Base-by-base conservation (phyloP, 805 yeast genomes). In the Lipomyces chichibuensis region DNA sequence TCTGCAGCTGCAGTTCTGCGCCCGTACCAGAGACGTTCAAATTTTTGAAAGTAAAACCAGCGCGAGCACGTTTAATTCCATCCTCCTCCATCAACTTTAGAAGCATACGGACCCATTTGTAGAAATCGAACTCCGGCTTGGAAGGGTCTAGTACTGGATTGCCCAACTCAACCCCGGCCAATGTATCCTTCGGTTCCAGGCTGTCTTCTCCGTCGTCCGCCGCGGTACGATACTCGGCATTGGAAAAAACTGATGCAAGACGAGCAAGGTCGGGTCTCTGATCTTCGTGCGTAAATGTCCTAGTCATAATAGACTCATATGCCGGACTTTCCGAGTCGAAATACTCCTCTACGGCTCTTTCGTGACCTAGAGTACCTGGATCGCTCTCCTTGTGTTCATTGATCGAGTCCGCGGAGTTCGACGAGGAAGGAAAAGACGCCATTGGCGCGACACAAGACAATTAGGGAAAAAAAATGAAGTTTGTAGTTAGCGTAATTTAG, bases 231-330 rank as follows among this genome's bases (percentile, higher is more conserved):
- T 49, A 49, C 53, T n/a, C 53, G 53, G 53, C 53, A 49, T 27
- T 49, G 7, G 53, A 49, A 17, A 49, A 49, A 1, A 0, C 53
- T 49, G 53, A 49, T 49, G 53, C 53, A 49, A 49, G 53, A 49
- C 53, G 53, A 49, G 27, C 53, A 49, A 49, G 53, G 27, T 49
- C 53, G 53, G 53, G 53, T 49, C 53, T 49, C 53, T 49, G 53
- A 49, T 6, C 3, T 49, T 49, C 53, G 25, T 49, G 23, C 25
- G 53, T 49, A 49, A 49, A 49, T n/a, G 27, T 49, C 53, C 25
- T 49, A 27, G 53, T 49, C 53, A 49, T 27, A 49, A 49, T 49
- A 1, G 53, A 8, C 53, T 49, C 53, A 49, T 49, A n/a, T 49
- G 27, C 53, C 25, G 25, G 53, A 49, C 53, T 9, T n/a, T 49